Base-by-base conservation (phyloP, 1,139 yeast species). In the Kodamaea sp. region DNA sequence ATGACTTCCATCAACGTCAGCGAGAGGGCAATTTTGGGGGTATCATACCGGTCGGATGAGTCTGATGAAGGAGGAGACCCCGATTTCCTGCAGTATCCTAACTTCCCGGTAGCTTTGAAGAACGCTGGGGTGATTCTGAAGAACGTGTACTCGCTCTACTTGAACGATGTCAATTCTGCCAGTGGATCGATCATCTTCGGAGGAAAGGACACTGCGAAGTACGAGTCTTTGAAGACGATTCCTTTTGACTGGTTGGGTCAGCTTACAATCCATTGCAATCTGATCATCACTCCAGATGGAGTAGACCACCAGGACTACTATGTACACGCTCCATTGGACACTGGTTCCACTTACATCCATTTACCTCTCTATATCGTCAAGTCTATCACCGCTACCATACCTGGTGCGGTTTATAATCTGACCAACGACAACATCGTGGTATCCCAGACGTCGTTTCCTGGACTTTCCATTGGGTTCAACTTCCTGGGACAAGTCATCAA, bases 341-440 rank as follows among this genome's bases (percentile, higher is more conserved):
- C 87, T 2, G 92, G 92, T 28, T 74, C 89, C 7, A 77, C 89
- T 2, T 57, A 78, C 31, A 66, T 83, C 4, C 73, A 70, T 43
- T 55, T 80, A 2, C 84, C 87, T 14, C 31, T 47, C 1, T 51
- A 44, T n/a, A 48, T 73, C 16, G 56, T 76, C 10, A 48, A 51
- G 3, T 42, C 55, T 4, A 56, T 80, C 36, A 78, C 74, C 0
- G 20, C 23, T 2, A n/a, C 10, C 11, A 24, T 38, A 12, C 22
- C 11, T n/a, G 39, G 34, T 14, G 29, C 32, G 14, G 14, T 5
- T 10, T 25, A 22, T 12, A 16, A n/a, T n/a, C n/a, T n/a, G n/a
- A n/a, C 19, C n/a, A n/a, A 10, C 3, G 15, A 7, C 11, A 11
- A 6, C 9, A 35, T 35, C 11, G 12, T 6, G 3, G 14, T 32